These are phyloP conservation scores for Solanum boliviense DNA, from an alignment of 257 asterid genomes.

Conservation along the genomic window DNA sequence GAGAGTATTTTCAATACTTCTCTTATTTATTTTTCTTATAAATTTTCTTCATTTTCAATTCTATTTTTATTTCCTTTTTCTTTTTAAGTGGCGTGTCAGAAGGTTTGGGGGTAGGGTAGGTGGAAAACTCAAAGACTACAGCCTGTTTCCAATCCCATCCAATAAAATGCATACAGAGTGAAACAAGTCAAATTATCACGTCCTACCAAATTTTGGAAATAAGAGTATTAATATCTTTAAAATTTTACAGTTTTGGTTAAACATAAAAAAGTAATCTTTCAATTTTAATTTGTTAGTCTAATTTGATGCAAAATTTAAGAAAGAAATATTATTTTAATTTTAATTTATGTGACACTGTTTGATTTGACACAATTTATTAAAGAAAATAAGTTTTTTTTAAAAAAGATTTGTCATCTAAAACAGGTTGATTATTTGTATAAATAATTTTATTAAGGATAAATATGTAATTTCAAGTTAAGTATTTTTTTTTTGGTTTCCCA, in stretches of 20 bases:
- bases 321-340: too few relatives aligned
- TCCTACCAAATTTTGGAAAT: background rate
- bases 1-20: accelerated
- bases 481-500: too few relatives aligned
- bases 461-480: background rate
- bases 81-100: background rate
- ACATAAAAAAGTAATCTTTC: background rate
- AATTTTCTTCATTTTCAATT: background rate
- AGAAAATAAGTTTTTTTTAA: too few relatives aligned
- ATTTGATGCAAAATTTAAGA: background rate
- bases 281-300: too few relatives aligned
- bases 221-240: background rate
- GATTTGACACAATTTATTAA: too few relatives aligned
- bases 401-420: background rate
- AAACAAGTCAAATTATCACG: background rate
- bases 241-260: background rate
- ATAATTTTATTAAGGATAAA: background rate
- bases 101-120: background rate
- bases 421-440: background rate
- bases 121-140: background rate
- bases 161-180: background rate
- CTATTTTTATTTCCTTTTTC: too few relatives aligned
- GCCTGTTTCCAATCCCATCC: background rate
- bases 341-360: too few relatives aligned
- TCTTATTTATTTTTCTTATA: background rate